Base-by-base conservation (phyloP, 495 filamentous ascomycete genomes). In the Aspergillus cristatus region DNA sequence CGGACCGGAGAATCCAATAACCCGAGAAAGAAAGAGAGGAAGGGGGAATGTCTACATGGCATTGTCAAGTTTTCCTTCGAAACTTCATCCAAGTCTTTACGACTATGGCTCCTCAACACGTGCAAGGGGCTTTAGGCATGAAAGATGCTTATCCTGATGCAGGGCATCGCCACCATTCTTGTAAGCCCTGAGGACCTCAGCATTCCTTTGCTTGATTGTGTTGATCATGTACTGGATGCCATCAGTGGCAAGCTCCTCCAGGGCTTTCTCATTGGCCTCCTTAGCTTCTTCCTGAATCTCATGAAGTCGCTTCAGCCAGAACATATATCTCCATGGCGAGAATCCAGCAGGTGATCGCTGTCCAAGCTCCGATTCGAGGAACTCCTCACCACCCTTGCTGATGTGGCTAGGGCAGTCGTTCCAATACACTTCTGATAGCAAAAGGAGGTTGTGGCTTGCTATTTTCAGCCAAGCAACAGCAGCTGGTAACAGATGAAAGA, bases 91-190 rank as follows among this genome's bases (percentile, higher is more conserved):
- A n/a, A n/a, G n/a, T n/a, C n/a, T n/a, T n/a, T n/a, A n/a, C n/a
- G n/a, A n/a, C n/a, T n/a, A n/a, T 26, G 24, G 24, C 24, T 26
- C 24, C 24, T 26, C 24, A 26, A n/a, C n/a, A 26, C 24, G 24
- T 26, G 24, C 24, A 20, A 35, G 33, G 20, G 11, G 16, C 33
- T 35, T 35, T 20, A 35, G 17, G 33, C 33, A 35, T 2, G 20
- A 35, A 26, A 50, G 37, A 46, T 50, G 39, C 17, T 40, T 41
- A 25, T 50, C 47, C 35, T 50, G 35, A 38, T 38, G 47, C 18
- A 50, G 15, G 35, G 17, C 36, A 46, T 46, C 42, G 0, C 46
- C 43, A 20, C 40, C 43, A 26, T 32, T 43, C 28, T 40, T 16
- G 30, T 46, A 46, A 28, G 40, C 47, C 29, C 40, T 43, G 3